Evolutionary conservation across 2,329 filamentous ascomycete species (phyloP).

Genomic region (Fulvia fulva): DNA sequence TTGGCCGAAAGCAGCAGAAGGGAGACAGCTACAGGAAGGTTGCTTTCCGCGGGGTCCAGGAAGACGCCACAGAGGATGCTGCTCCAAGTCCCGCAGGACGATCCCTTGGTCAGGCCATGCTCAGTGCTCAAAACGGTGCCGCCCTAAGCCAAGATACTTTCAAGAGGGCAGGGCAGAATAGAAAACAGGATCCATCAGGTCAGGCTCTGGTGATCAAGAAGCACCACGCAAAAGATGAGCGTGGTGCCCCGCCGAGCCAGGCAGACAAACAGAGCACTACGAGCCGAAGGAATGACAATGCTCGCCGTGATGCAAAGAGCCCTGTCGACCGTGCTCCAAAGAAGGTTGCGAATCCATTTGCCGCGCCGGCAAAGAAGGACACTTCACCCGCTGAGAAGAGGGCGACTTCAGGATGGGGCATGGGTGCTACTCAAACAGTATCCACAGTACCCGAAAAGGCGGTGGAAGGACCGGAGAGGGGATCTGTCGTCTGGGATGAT

Average conservation of each 20-base stretch:
- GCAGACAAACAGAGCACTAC: not conserved
- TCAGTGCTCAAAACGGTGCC: not conserved
- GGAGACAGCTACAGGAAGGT: not conserved
- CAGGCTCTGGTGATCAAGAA: not conserved
- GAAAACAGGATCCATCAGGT: no score
- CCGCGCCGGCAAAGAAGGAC: not conserved
- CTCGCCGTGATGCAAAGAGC: not conserved
- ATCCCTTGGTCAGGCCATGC: not conserved
- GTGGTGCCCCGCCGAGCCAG: no score
- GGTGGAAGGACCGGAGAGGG: not conserved
- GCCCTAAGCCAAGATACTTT: not conserved
- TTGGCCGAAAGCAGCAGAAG: not conserved
- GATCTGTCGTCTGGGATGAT: not conserved
- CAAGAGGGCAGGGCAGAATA: not conserved
- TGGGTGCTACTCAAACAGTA: not conserved
- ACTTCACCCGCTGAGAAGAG: not conserved
- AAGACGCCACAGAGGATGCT: not conserved
- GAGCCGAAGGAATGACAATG: not conserved
- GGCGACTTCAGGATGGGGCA: constrained; percentile 3
- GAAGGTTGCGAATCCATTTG: not conserved
- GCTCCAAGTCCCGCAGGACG: not conserved
- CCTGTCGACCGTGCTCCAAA: not conserved
- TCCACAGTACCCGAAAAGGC: not conserved
- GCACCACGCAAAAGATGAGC: not conserved
- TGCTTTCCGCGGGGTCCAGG: not conserved